Evolutionary conservation across 768 basidiomycete species (phyloP).

Genomic region (Trametes cubensis): DNA sequence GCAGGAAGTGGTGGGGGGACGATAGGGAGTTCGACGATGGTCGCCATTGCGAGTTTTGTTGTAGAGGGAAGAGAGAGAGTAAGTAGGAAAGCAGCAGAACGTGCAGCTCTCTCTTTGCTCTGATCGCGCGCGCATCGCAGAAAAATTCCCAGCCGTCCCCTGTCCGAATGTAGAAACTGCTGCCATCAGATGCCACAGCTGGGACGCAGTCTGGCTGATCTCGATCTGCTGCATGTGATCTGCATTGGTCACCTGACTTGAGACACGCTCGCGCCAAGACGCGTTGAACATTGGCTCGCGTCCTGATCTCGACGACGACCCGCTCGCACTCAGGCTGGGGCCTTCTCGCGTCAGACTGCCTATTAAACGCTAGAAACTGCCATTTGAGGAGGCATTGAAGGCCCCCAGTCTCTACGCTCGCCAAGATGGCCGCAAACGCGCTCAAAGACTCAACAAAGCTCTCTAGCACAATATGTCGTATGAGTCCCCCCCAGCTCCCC

Average conservation of each 20-base stretch:
- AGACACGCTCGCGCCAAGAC: no score
- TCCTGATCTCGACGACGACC: no score
- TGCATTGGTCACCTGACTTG: no score
- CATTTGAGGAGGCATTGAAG: no score
- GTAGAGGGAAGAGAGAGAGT: neutral
- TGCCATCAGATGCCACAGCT: no score
- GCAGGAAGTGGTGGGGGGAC: slow-evolving; percentile 47
- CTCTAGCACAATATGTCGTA: slow-evolving; percentile 14
- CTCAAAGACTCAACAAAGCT: slow-evolving; percentile 24
- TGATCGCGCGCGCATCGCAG: neutral
- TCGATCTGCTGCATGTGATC: no score
- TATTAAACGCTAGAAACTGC: no score
- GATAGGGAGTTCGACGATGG: slow-evolving; percentile 41
- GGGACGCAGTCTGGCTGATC: neutral
- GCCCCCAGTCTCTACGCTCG: no score
- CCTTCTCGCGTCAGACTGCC: no score
- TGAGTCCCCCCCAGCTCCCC: slow-evolving; percentile 27
- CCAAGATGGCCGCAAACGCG: slow-evolving; percentile 18
- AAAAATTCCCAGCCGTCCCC: slow-evolving; percentile 16
- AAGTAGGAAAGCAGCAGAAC: neutral
- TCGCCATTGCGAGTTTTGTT: slow-evolving; percentile 29
- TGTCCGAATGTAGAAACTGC: neutral
- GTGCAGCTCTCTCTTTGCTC: neutral
- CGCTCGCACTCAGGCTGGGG: no score
- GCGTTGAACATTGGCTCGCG: no score